Base-by-base conservation (phyloP, 2,329 filamentous ascomycete species). In the Aureobasidium namibiae region DNA sequence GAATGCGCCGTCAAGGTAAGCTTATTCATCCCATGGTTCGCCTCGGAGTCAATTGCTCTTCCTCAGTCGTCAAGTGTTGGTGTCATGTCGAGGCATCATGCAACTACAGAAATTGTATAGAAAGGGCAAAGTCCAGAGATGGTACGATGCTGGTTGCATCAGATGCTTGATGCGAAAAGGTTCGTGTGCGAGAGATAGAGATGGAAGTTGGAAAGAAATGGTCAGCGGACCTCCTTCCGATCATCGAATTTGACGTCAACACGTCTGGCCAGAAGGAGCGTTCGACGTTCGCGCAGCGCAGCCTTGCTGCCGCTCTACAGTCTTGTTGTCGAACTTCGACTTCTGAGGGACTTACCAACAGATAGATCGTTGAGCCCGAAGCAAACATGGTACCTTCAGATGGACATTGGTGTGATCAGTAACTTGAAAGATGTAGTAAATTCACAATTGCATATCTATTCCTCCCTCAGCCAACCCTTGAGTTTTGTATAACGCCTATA, bases 361-460 rank as follows among this genome's bases (percentile, higher is more conserved):
- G 36, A 49, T 14, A n/a, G 7, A 23, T 49, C 18, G 46, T 36
- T 34, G 46, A 24, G 46, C 31, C 21, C 48, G 11, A 18, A 7
- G 23, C 8, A 4, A 24, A 26, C 18, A 49, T 23, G 18, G 34
- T 8, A 9, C 21, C 16, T 29, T n/a, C 16, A 24, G 8, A 42
- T 33, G 24, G 14, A 18, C 13, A 23, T 21, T 3, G 7, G 13
- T 21, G 16, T 14, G 21, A 18, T 44, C 26, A 8, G 18, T 42
- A 18, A 18, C 14, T 16, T 26, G 2, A 33, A 36, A 26, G 18
- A 10, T 36, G 26, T 18, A 34, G 39, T 41, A 56, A 56, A 26
- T 45, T 56, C 29, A 36, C 42, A 48, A 48, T 36, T 45, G 31
- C 54, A 46, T 57, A 39, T 57, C 42, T 39, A 57, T 57, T 29